Conservation (phyloP, 352 stramenopile species). For the Globisporangium megalacanthum region DNA sequence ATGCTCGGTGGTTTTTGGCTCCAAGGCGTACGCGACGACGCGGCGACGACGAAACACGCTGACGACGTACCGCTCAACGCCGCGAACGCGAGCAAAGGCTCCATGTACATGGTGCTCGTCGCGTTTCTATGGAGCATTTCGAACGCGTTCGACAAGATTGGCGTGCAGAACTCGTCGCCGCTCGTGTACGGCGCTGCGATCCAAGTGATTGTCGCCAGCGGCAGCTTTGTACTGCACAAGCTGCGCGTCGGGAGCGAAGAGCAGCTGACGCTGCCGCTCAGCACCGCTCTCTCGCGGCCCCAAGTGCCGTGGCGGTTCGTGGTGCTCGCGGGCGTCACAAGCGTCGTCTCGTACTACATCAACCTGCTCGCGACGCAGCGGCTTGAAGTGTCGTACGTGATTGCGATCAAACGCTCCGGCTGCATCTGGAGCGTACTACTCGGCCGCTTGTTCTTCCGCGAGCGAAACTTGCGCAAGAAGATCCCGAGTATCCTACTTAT, state of each 20-base stretch:
- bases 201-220: slow-evolving; percentile 58
- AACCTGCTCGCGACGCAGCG: slow-evolving; percentile 75
- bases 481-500: slow-evolving; percentile 80
- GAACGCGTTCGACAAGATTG: slow-evolving; percentile 82
- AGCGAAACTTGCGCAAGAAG: slow-evolving; percentile 70
- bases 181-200: slow-evolving; percentile 69
- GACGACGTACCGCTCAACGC: slow-evolving; percentile 40
- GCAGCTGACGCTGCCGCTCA: slow-evolving; percentile 49
- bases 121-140: slow-evolving; percentile 82
- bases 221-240: slow-evolving; percentile 56
- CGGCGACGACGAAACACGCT: slow-evolving; percentile 31
- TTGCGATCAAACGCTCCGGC: slow-evolving; percentile 79
- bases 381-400: slow-evolving; percentile 80
- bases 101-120: slow-evolving; percentile 79
- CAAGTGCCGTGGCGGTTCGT: slow-evolving; percentile 74
- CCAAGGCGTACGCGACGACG: slow-evolving; percentile 41
- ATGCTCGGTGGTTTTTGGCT: slow-evolving; percentile 71
- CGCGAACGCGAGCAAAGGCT: slow-evolving; percentile 61
- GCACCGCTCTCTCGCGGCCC: slow-evolving; percentile 23
- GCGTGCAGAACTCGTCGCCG: slow-evolving; percentile 72
- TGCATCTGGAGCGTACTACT: slow-evolving; percentile 82
- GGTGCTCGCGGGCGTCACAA: slow-evolving; percentile 56
- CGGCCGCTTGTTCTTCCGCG: slow-evolving; percentile 66
- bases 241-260: slow-evolving; percentile 55
- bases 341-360: slow-evolving; percentile 80